Base-by-base conservation (phyloP, 192 early-diverging fungal genomes). In the Thamnidium elegans region DNA sequence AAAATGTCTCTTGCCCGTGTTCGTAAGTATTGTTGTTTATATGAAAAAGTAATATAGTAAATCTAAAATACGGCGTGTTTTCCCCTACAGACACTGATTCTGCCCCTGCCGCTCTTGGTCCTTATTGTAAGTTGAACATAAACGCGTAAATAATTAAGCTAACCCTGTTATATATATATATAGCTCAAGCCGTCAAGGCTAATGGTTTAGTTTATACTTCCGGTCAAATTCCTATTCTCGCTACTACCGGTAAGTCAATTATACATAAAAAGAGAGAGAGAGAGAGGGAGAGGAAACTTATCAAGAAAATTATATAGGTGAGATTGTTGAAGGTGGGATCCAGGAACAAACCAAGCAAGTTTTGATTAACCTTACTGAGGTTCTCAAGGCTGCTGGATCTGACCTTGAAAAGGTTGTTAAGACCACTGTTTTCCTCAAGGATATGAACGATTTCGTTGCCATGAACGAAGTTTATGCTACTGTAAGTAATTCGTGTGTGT, bases 361-460 rank as follows among this genome's bases (percentile, higher is more conserved):
- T 19, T 70, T 99, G 67, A 86, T 76, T 72, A 99, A 99, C 79
- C 78, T 97, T 58, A 69, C 81, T 64, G 90, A 88, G 1, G 91
- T 99, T 53, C 81, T 99, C 32, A 82, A 89, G 71, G 92, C 86
- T 10, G 81, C 90, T 39, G 84, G 90, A 59, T 87, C 92, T 62
- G 83, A 82, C 43, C 83, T 97, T 32, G 82, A 90, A 46, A 86
- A 91, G 62, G 90, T 97, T 14, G 88, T 97, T 74, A 99, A 99
- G 84, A 95, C 94, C 21, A 97, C 95, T 17, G 94, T 96, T 51
- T 99, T 97, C 75, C 69, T 99, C 42, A 91, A 93, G 77, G 85
- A 86, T 70, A 92, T 92, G 84, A 91, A 92, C 73, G 91, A 96
- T 78, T 98, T 96, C 83, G 84, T 70, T 13, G 77, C 75, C 19